These are phyloP conservation scores for Silybum marianum DNA, from an alignment of 129 eudicot species.

Conservation along the genomic window DNA sequence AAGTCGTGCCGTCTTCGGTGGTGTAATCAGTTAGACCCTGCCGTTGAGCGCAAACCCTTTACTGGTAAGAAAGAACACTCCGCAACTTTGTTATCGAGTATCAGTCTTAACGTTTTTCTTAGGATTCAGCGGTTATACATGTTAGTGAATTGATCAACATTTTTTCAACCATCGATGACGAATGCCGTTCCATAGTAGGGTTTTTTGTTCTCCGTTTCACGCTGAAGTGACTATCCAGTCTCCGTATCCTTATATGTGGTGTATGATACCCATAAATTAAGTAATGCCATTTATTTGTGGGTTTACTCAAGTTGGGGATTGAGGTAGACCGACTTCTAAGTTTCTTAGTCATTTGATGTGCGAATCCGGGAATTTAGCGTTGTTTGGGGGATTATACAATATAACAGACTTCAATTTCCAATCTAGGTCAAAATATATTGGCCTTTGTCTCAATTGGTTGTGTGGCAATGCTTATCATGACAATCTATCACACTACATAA, in stretches of 20 bases:
- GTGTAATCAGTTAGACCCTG: conserved; percentile 84
- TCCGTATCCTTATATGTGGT: background rate
- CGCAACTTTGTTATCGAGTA: background rate
- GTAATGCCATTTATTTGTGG: conserved; percentile 1
- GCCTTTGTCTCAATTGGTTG: background rate
- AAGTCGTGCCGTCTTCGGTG: conserved; percentile 88
- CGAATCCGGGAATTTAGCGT: background rate
- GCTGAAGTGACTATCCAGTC: background rate
- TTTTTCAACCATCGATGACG: conserved; percentile 1
- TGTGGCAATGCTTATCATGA: background rate
- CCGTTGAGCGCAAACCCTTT: conserved; percentile 70
- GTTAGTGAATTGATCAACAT: background rate
- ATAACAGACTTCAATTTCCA: background rate
- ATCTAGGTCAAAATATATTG: background rate
- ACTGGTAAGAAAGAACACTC: conserved; percentile 42
- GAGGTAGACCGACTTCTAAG: background rate
- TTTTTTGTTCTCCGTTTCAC: conserved; percentile 11
- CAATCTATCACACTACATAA: background rate
- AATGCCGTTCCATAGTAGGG: conserved; percentile 26
- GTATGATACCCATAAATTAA: background rate
- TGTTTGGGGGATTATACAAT: conserved; percentile 18
- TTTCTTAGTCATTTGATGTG: background rate
- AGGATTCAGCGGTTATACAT: conserved; percentile 11
- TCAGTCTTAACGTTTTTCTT: background rate
- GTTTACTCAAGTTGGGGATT: conserved; percentile 2